Base-by-base conservation (phyloP, 257 asterid species). In the Nicotiana noctiflora region DNA sequence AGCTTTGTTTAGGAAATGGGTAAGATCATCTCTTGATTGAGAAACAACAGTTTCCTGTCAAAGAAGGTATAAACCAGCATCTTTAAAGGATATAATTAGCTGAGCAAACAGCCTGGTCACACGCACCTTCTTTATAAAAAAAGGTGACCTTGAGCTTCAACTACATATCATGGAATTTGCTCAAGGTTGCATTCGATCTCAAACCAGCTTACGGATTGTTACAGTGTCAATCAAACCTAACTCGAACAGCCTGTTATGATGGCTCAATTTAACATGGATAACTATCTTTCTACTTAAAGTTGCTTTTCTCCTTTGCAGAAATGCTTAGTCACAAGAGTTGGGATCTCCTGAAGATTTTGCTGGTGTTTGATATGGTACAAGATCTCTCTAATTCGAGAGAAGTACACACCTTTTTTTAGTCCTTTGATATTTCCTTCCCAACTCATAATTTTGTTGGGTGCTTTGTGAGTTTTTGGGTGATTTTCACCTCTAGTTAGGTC, bases 251-350 rank as follows among this genome's bases (percentile, higher is more conserved):
- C 84, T 62, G 63, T 31, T 78, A 84, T 68, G 23, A 75, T 82
- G 86, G 83, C 85, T 80, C 83, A 63, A 23, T 60, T 83, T 82
- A 52, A 52, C 61, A 77, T 80, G 63, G 46, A 51, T 53, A 59
- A 62, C 44, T 79, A 75, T 81, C 82, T 37, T 82, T 82, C 75
- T 64, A 81, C 87, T 84, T 86, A 82, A 89, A 86, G 82, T 85
- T 86, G 83, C 75, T 84, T 86, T 86, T 89, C 82, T 86, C 90
- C 87, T 88, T 88, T 88, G 90, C 91, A 88, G 93, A 89, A 86
- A 65, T 81, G 85, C 86, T 84, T 86, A 82, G 83, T 88, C 86
- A 81, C 88, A 88, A 82, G 87, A 76, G 74, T 80, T 82, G 75
- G 84, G 81, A 64, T 82, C 79, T 64, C 46, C 76, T 85, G 93